These are phyloP conservation scores for Pyrenula massariospora DNA, from an alignment of 495 filamentous ascomycete species.

Conservation along the genomic window DNA sequence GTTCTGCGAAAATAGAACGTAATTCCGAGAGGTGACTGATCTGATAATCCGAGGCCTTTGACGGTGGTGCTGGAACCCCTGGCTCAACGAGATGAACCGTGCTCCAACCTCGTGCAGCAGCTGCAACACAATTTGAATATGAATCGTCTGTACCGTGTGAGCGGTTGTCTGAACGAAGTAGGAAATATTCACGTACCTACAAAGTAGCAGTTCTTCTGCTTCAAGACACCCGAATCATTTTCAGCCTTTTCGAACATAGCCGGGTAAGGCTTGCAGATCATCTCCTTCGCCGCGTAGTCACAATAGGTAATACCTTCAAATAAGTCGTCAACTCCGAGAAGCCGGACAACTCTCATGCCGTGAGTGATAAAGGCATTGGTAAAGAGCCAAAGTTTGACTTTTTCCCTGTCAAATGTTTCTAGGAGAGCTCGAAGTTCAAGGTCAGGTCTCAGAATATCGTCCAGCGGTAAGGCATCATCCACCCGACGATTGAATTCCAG, in stretches of 20 bases:
- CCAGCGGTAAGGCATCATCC: constrained; percentile 88
- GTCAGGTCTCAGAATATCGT: constrained; percentile 67
- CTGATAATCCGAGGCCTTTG: constrained; percentile 52
- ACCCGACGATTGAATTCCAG: constrained; percentile 90
- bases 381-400: constrained; percentile 84
- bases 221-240: constrained; percentile 48
- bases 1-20: constrained; percentile 57
- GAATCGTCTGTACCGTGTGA: constrained; percentile 57
- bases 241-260: constrained; percentile 77
- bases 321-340: constrained; percentile 72
- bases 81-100: constrained; percentile 74
- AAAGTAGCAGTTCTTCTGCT: constrained; percentile 61
- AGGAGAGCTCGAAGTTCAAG: constrained; percentile 64
- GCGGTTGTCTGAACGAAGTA: background rate
- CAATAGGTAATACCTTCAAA: constrained; percentile 94
- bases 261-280: constrained; percentile 75
- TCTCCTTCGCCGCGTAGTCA: constrained; percentile 55
- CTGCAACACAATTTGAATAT: constrained; percentile 57
- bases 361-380: constrained; percentile 95
- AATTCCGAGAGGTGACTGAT: constrained; percentile 65
- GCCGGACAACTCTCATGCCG: constrained; percentile 63
- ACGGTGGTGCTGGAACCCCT: constrained; percentile 41
- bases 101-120: constrained; percentile 67
- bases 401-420: constrained; percentile 61
- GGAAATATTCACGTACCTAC: no score